Evolutionary conservation across 768 basidiomycete genomes (phyloP), one percentile per base, ranked within the genome.

Genomic region (Saitozyma sp.): DNA sequence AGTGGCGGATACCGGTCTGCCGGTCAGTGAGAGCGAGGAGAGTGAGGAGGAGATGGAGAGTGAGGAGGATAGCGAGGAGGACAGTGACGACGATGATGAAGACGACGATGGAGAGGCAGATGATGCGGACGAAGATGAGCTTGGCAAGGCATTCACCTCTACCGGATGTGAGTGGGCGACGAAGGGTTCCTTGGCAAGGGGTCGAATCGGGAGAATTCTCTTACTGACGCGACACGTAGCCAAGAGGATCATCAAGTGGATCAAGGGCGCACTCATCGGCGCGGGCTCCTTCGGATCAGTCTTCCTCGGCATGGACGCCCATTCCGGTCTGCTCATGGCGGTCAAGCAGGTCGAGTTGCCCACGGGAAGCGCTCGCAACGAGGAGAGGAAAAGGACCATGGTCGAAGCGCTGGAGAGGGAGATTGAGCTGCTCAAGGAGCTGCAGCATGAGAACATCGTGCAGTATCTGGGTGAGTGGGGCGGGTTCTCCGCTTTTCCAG

Each of bases 291-390:
- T 95, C 73, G 92, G 93, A 56, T 91, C 92, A 74, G 92, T 96
- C 45, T 96, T 92, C 79, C 86, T 96, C 9, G 92, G 92, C 41
- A 92, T 96, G 91, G 93, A 94, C 79, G 90, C 92, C 0, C 85
- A 89, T 17, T 89, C 84, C 54, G 93, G 93, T 29, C 82, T 93
- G 19, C 83, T 97, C 65, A 96, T 97, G 93, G 93, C 93, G 45
- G 93, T 97, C 67, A 97, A 97, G 81, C 93, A 97, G 83, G 93
- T 97, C 50, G 91, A 94, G 73, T 84, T 97, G 38, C 90, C 92
- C 0, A 89, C 87, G 3, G 88, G 91, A 16, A 86, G 87, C 11
- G 87, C 86, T 9, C 86, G 88, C 4, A 94, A 94, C 74, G 90
- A 94, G 74, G 93, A 93, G 75, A 87, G 92, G 67, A 95, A 93